Percentiles rank a stretch among this genome's conserved stretches.
Evolutionary conservation across 2,329 filamentous ascomycete species (phyloP).

Genomic region (Arthrobotrys entomopaga): DNA sequence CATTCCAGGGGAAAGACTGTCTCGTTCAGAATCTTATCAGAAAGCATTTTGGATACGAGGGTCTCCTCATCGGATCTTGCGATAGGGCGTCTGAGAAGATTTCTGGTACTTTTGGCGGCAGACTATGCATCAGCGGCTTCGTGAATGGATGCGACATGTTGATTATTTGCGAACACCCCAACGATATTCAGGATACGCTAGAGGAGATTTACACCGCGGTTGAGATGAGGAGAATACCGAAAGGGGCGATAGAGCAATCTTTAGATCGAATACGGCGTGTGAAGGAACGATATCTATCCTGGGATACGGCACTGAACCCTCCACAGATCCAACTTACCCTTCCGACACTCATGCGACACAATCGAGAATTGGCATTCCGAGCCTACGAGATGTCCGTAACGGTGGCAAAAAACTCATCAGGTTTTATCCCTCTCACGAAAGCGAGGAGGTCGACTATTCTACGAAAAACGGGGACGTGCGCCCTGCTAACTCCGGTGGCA

Average conservation of each 20-base stretch:
- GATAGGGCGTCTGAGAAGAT: slow-evolving; percentile 47
- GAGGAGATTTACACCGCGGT: slow-evolving; percentile 90
- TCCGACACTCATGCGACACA: slow-evolving; percentile 81
- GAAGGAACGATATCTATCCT: slow-evolving; percentile 86
- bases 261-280: slow-evolving; percentile 79
- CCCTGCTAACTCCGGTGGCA: slow-evolving; percentile 70
- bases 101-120: slow-evolving; percentile 29
- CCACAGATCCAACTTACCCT: slow-evolving; percentile 73
- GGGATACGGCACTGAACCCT: slow-evolving; percentile 90
- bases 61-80: slow-evolving; percentile 56
- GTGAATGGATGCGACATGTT: slow-evolving; percentile 53
- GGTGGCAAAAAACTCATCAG: slow-evolving; percentile 87
- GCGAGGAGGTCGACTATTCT: slow-evolving; percentile 50
- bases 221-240: slow-evolving; percentile 88
- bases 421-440: slow-evolving; percentile 75
- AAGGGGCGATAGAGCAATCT: slow-evolving; percentile 81
- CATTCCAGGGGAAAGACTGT: slow-evolving; percentile 48
- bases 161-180: slow-evolving; percentile 50
- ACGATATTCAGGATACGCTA: slow-evolving; percentile 49
- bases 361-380: slow-evolving; percentile 80
- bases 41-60: slow-evolving; percentile 59
- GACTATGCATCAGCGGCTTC: slow-evolving; percentile 44
- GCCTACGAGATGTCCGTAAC: slow-evolving; percentile 95
- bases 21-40: slow-evolving; percentile 57
- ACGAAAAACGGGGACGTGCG: slow-evolving; percentile 60